Conservation (phyloP, 371 early-diverging fungal species). For the Mucor irregularis region DNA sequence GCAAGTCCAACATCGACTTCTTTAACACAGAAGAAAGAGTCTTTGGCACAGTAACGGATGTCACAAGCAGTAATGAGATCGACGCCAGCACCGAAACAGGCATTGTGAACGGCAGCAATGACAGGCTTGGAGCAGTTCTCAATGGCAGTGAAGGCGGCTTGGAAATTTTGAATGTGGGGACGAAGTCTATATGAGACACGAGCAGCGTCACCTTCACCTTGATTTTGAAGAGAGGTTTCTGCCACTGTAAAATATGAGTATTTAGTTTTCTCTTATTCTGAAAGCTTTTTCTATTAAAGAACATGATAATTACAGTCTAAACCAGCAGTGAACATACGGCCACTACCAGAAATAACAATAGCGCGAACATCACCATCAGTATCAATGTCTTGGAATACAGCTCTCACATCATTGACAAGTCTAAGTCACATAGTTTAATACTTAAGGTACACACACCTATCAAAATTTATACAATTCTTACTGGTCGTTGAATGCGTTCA, state of each 20-base stretch:
- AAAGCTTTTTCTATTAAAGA: too few relatives aligned
- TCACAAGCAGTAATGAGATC: slow-evolving; percentile 92
- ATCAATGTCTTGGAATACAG: slow-evolving; percentile 53
- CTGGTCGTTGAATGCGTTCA: slow-evolving; percentile 78
- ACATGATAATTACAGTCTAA: slow-evolving; percentile 69
- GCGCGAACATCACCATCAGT: slow-evolving; percentile 66
- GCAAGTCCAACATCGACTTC: slow-evolving; percentile 93
- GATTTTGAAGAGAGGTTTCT: slow-evolving; percentile 17
- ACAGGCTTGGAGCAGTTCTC: slow-evolving; percentile 89
- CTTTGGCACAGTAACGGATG: slow-evolving; percentile 81
- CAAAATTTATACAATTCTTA: slow-evolving; percentile 10
- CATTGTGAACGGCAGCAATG: slow-evolving; percentile 85
- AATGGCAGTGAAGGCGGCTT: slow-evolving; percentile 72
- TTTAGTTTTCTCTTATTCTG: not conserved
- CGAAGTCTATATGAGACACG: slow-evolving; percentile 52
- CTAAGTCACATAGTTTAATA: slow-evolving; percentile 6
- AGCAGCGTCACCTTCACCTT: slow-evolving; percentile 43
- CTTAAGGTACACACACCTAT: not conserved
- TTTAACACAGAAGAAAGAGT: slow-evolving; percentile 85
- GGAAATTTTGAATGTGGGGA: slow-evolving; percentile 53
- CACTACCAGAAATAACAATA: slow-evolving; percentile 76
- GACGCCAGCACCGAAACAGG: slow-evolving; percentile 90
- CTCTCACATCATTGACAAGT: slow-evolving; percentile 30
- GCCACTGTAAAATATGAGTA: slow-evolving; percentile 11
- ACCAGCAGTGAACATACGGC: slow-evolving; percentile 87